phyloP scores from a whole-genome alignment of 805 yeast species.

The Schwanniomyces yamadae region DNA sequence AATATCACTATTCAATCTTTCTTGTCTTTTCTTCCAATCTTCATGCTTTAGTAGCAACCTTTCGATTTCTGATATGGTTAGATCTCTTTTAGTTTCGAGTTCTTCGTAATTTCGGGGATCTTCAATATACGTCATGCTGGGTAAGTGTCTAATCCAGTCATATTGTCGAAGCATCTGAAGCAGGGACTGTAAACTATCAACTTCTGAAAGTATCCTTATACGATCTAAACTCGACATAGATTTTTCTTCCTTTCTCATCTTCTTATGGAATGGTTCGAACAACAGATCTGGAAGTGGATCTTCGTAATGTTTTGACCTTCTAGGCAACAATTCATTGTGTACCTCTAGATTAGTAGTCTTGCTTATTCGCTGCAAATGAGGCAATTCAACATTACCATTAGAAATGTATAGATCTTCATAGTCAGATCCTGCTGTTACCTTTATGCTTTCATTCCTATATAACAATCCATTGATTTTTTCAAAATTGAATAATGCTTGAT shows the following conservation, averaged over 20 bases:
- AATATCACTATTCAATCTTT: conserved; percentile 23
- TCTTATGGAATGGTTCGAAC: conserved; percentile 50
- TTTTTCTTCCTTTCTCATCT: conserved; percentile 64
- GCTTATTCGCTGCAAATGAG: conserved; percentile 4
- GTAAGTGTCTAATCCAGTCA: conserved; percentile 49
- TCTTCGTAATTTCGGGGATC: conserved; percentile 51
- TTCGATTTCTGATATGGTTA: conserved; percentile 51
- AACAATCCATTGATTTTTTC: conserved; percentile 29
- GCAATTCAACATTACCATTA: conserved; percentile 12
- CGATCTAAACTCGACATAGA: conserved; percentile 56
- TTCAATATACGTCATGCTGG: conserved; percentile 49
- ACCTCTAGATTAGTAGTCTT: conserved; percentile 10
- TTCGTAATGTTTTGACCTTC: conserved; percentile 17
- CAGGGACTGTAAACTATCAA: conserved; percentile 51
- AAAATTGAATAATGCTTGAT: conserved; percentile 30
- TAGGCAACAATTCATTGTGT: conserved; percentile 14
- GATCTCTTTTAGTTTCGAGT: conserved; percentile 46
- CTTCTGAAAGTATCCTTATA: conserved; percentile 52
- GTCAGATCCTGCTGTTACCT: conserved; percentile 7
- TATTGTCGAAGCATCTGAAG: conserved; percentile 37
- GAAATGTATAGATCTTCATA: conserved; percentile 12
- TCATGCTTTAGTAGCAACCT: conserved; percentile 36
- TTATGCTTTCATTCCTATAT: conserved; percentile 17
- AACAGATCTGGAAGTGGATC: conserved; percentile 48
- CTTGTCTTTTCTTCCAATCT: conserved; percentile 37